Conservation (phyloP, 371 early-diverging fungal species). For the Actinomortierella ambigua region DNA sequence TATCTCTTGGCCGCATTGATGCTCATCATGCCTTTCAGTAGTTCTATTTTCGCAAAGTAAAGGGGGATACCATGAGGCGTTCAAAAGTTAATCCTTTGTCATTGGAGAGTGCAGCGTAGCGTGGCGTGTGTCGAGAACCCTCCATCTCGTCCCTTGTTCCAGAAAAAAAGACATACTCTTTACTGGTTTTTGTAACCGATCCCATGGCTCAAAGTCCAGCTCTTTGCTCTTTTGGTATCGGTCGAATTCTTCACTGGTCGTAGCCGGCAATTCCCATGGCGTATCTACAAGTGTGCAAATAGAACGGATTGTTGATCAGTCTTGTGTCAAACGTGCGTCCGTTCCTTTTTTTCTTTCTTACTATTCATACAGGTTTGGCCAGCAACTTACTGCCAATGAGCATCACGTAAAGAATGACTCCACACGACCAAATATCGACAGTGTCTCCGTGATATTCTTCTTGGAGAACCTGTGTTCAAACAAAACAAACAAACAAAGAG, state of each 20-base stretch:
- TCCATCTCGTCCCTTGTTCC: no score
- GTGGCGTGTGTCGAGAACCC: no score
- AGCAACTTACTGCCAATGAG: constrained; percentile 70
- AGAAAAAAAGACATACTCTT: constrained; percentile 42
- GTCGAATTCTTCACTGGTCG: constrained; percentile 60
- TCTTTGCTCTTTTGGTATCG: constrained; percentile 25
- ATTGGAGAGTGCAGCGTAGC: no score
- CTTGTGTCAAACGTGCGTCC: background rate
- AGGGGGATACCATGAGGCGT: no score
- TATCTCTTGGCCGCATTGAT: constrained; percentile 34
- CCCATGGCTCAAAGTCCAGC: constrained; percentile 55
- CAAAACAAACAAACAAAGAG: background rate
- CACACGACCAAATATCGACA: constrained; percentile 93
- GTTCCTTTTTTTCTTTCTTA: background rate
- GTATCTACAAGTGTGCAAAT: constrained; percentile 45
- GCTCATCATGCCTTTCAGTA: constrained; percentile 32
- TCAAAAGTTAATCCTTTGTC: no score
- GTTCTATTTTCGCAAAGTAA: no score
- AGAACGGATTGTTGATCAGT: background rate
- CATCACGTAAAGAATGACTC: constrained; percentile 91
- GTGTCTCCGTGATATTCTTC: constrained; percentile 81
- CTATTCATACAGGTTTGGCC: background rate
- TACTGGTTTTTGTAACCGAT: constrained; percentile 47
- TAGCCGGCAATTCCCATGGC: constrained; percentile 71
- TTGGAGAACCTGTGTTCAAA: constrained; percentile 49